These are phyloP conservation scores for Leishmania gerbilli DNA, from an alignment of 208 protist species.

Conservation along the genomic window DNA sequence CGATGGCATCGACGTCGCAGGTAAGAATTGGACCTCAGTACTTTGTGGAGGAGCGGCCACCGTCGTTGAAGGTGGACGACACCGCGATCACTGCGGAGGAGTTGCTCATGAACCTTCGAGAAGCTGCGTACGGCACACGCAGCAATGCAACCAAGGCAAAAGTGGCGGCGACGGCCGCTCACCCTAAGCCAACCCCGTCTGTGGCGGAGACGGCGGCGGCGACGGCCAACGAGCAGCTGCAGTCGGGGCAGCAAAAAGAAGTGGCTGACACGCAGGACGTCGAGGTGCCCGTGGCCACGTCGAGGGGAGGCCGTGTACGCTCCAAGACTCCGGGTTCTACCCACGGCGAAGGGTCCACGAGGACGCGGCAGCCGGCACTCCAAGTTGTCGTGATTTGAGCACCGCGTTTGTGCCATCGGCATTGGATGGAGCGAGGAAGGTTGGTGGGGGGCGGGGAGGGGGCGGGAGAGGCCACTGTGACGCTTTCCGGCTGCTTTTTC, in stretches of 20 bases:
- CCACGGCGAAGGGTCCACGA: background rate
- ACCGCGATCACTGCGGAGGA: constrained; percentile 1
- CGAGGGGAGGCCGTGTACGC: background rate
- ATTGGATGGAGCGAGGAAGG: background rate
- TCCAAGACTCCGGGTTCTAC: background rate
- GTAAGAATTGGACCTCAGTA: constrained; percentile 5
- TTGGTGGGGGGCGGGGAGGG: background rate
- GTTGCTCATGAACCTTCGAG: constrained; percentile 7
- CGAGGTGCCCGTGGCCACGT: background rate
- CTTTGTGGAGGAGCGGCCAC: constrained; percentile 14
- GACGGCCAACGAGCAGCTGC: background rate
- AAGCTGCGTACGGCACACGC: background rate
- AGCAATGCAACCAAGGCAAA: background rate
- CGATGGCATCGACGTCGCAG: background rate
- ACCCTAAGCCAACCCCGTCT: background rate
- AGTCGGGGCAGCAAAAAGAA: background rate
- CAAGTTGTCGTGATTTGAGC: constrained; percentile 23
- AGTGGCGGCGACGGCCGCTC: background rate
- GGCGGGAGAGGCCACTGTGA: background rate
- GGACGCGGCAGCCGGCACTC: background rate
- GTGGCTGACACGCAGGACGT: background rate
- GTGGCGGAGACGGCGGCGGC: background rate
- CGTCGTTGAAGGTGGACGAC: constrained; percentile 6
- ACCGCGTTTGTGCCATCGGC: background rate
- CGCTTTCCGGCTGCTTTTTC: background rate